These are phyloP conservation scores for Linnemannia hyalina DNA, from an alignment of 192 early-diverging fungal genomes.

Conservation along the genomic window DNA sequence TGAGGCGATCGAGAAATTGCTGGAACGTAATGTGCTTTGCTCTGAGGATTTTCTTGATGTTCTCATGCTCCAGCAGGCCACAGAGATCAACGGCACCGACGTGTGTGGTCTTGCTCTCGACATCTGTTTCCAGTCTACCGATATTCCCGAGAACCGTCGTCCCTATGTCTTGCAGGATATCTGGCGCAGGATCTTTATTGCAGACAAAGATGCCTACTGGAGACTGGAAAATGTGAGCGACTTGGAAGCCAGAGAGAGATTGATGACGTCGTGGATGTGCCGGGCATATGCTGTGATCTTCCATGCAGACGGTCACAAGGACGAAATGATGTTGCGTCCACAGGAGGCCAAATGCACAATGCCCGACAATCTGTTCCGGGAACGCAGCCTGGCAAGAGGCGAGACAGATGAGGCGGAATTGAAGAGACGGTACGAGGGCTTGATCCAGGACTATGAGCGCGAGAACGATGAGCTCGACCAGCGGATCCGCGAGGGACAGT, in stretches of 20 bases:
- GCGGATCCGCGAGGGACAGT: conserved; percentile 25
- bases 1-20: conserved; percentile 1
- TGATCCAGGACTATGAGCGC: conserved; percentile 34
- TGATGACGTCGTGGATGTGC: conserved; percentile 35
- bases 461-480: conserved; percentile 46
- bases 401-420: neutral
- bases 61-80: conserved; percentile 28
- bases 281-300: conserved; percentile 40
- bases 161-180: conserved; percentile 46
- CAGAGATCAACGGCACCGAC: conserved; percentile 31
- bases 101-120: conserved; percentile 25
- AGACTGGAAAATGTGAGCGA: conserved; percentile 27
- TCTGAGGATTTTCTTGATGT: conserved; percentile 47
- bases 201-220: conserved; percentile 23
- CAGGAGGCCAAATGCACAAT: conserved; percentile 33
- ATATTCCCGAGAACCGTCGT: conserved; percentile 48
- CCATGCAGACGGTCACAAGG: conserved; percentile 31
- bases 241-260: conserved; percentile 26
- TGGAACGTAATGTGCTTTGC: conserved; percentile 25
- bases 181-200: conserved; percentile 49
- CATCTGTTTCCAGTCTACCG: conserved; percentile 40
- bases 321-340: conserved; percentile 33
- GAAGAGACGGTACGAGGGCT: conserved; percentile 2
- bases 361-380: conserved; percentile 32
- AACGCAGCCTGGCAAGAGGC: conserved; percentile 13